Percentiles rank a stretch among this genome's conserved stretches.
Evolutionary conservation across 2,329 filamentous ascomycete genomes (phyloP).

Genomic region (Xylaria sp.): DNA sequence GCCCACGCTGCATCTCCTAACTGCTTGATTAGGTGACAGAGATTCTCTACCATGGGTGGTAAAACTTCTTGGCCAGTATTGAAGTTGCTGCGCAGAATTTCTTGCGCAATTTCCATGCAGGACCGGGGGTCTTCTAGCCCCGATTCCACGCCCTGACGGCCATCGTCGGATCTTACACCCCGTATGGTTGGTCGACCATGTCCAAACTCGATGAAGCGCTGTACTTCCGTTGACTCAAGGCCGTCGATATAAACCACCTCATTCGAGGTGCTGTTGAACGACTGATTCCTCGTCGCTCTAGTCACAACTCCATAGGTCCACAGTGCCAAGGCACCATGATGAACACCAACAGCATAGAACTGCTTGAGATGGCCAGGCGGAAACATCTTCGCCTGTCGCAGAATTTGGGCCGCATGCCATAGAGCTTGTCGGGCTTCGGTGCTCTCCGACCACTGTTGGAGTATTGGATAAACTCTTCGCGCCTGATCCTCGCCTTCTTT

Average conservation of each 20-base stretch:
- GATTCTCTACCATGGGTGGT: slow-evolving; percentile 74
- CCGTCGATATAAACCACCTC: slow-evolving; percentile 66
- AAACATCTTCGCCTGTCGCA: slow-evolving; percentile 68
- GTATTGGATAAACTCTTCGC: slow-evolving; percentile 65
- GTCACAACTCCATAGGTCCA: slow-evolving; percentile 76
- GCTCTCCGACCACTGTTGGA: slow-evolving; percentile 69
- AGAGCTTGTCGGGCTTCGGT: slow-evolving; percentile 68
- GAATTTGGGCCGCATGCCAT: slow-evolving; percentile 75
- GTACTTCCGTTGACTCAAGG: slow-evolving; percentile 62
- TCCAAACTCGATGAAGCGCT: slow-evolving; percentile 67
- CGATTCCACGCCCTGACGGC: slow-evolving; percentile 50
- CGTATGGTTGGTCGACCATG: slow-evolving; percentile 65
- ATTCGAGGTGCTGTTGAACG: slow-evolving; percentile 49
- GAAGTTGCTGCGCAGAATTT: slow-evolving; percentile 67
- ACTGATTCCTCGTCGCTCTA: slow-evolving; percentile 53
- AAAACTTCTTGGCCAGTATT: slow-evolving; percentile 54
- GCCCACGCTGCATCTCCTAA: slow-evolving; percentile 63
- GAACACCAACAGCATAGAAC: slow-evolving; percentile 75
- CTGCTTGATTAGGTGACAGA: slow-evolving; percentile 71
- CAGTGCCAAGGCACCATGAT: slow-evolving; percentile 74
- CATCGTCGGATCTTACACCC: slow-evolving; percentile 46
- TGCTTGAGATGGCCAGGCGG: slow-evolving; percentile 67
- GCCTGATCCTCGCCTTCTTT: slow-evolving; percentile 75
- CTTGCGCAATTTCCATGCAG: slow-evolving; percentile 68
- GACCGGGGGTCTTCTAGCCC: slow-evolving; percentile 66